Percentiles rank a stretch among this genome's conserved stretches.
These are phyloP conservation scores for Penicillium steckii DNA, from an alignment of 495 filamentous ascomycete genomes.

Conservation along the genomic window DNA sequence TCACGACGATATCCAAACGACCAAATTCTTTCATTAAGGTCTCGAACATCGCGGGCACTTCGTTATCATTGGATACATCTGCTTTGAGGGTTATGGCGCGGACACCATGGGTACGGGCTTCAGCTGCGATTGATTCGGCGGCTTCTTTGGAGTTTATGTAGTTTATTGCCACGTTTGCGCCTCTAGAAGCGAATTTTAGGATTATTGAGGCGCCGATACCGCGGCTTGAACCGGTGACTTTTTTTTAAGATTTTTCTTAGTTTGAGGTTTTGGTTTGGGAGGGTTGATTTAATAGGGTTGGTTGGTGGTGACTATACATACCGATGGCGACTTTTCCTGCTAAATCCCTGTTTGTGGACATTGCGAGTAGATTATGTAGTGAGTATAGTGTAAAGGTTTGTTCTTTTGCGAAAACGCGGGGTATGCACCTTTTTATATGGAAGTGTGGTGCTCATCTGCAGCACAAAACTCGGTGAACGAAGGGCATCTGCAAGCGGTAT, in stretches of 20 bases:
- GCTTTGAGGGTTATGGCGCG: conserved; percentile 51
- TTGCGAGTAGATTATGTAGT: background rate
- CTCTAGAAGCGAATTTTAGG: conserved; percentile 38
- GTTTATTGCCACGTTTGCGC: conserved; percentile 42
- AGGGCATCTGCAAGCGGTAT: background rate
- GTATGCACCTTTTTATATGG: background rate
- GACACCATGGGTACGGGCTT: conserved; percentile 42
- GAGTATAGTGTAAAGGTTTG: too few species aligned
- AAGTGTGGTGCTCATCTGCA: background rate
- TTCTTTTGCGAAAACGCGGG: background rate
- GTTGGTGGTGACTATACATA: background rate
- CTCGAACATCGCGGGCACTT: conserved; percentile 46
- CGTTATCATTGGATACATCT: conserved; percentile 45
- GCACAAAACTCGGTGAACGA: conserved; percentile 2
- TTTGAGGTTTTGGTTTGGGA: background rate
- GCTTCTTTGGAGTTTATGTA: conserved; percentile 30
- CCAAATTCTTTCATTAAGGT: conserved; percentile 40
- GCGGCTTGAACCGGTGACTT: conserved; percentile 36
- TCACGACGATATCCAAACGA: conserved; percentile 45
- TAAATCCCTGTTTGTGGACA: conserved; percentile 19
- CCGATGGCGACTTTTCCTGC: conserved; percentile 28
- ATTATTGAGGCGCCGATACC: conserved; percentile 42
- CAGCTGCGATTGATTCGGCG: conserved; percentile 44
- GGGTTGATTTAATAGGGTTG: background rate
- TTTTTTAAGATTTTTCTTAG: background rate